Evolutionary conservation across 306 rosid species (phyloP), one percentile per base, ranked within the genome.

Genomic region (Quercus dentata): DNA sequence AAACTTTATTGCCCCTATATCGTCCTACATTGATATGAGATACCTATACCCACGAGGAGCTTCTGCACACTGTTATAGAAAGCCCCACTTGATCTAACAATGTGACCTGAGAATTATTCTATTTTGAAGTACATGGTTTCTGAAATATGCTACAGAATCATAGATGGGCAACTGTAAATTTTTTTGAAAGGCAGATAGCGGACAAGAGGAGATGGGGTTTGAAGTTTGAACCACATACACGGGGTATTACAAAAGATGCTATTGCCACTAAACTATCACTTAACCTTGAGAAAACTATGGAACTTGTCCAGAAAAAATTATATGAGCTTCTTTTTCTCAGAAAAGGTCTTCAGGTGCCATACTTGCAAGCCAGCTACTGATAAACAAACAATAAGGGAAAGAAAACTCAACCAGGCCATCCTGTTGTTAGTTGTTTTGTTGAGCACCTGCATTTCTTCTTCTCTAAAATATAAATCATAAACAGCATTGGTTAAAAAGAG

Each of bases 311-410:
- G 1, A 72, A 75, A 44, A 79, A 74, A 64, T 85, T 78, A 95
- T 70, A 95, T 95, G 46, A 95, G 86, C 87, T 95, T 95, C 96
- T 95, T 95, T 74, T 95, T 95, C 94, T 92, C 89, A 59, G 93
- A 95, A 88, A 93, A 95, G 83, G 90, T 77, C 93, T 93, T 95
- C 87, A 95, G 74, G 81, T 95, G 98, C 99, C 97, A 93, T 73
- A 90, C 35, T 77, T 95, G 99, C 83, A 93, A 19, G 35, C 92
- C 96, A 15, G 94, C 97, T 17, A 95, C 98, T 1, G 93, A 89
- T 75, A 90, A 84, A 85, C 98, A 90, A 33, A 93, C 83, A 4
- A 87, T 6, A 38, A 95, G 92, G 7, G 99, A 93, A 5, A 95
- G 92, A 38, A 93, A 71, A 86, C 96, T 86, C 85, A 95, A 79